phyloP scores from a whole-genome alignment of 352 stramenopile genomes.

The Globisporangium orthogonon region DNA sequence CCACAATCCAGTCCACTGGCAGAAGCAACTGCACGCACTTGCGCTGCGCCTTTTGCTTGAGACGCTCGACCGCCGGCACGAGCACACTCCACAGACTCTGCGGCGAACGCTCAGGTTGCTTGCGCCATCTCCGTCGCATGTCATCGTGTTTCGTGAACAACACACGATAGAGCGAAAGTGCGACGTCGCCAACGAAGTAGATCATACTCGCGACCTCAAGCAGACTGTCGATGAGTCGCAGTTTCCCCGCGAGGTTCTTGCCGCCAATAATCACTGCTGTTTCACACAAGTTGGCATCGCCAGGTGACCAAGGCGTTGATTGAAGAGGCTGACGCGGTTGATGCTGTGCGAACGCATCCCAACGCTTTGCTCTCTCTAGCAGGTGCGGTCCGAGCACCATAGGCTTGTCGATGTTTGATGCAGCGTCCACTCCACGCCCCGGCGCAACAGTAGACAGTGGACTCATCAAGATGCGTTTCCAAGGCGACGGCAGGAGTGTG shows the following conservation, averaged over 20 bases:
- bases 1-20: slow-evolving; percentile 56
- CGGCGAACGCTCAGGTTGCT: background rate
- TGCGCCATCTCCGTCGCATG: slow-evolving; percentile 2
- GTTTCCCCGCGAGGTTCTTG: slow-evolving; percentile 36
- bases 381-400: slow-evolving; percentile 22
- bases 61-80: slow-evolving; percentile 33
- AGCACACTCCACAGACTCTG: slow-evolving; percentile 27
- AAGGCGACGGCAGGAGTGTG: slow-evolving; percentile 13
- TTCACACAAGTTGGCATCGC: background rate
- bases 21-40: slow-evolving; percentile 49
- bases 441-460: background rate
- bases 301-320: background rate
- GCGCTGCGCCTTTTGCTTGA: slow-evolving; percentile 61
- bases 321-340: background rate
- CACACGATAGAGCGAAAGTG: slow-evolving; percentile 47
- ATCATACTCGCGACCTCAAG: slow-evolving; percentile 47
- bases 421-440: background rate
- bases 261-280: slow-evolving; percentile 52
- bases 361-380: slow-evolving; percentile 17
- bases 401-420: background rate
- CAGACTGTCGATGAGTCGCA: slow-evolving; percentile 61
- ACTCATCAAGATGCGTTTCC: slow-evolving; percentile 11
- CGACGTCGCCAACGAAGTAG: slow-evolving; percentile 65
- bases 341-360: slow-evolving; percentile 26
- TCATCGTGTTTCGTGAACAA: slow-evolving; percentile 20